Conservation (phyloP, 75 land plant species). For the Isoetes taiwanensis region DNA sequence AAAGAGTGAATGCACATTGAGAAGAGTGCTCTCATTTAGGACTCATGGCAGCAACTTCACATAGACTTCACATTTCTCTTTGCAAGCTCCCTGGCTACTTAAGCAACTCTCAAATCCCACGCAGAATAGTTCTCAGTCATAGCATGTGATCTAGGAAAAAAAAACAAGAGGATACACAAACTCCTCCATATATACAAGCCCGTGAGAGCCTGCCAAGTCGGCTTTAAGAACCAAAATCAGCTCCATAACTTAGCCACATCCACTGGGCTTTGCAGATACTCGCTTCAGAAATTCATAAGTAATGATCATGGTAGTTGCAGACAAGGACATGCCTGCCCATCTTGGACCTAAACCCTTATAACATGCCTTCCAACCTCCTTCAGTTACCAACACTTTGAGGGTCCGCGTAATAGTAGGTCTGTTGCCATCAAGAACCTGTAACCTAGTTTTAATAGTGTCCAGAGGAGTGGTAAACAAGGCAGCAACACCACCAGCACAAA, state of each 20-base stretch:
- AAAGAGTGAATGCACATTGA: too few relatives aligned
- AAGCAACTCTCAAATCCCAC: too few relatives aligned
- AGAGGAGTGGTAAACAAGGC: constrained; percentile 84
- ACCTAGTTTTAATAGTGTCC: constrained; percentile 83
- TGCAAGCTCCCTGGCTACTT: too few relatives aligned
- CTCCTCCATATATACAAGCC: too few relatives aligned
- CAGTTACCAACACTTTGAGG: constrained; percentile 43
- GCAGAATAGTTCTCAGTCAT: too few relatives aligned
- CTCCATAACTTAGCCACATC: not conserved
- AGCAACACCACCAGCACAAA: constrained; percentile 75
- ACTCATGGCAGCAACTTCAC: too few relatives aligned
- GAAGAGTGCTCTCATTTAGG: too few relatives aligned
- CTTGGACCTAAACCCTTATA: constrained; percentile 13
- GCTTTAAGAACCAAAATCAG: too few relatives aligned
- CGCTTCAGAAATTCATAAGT: constrained; percentile 16
- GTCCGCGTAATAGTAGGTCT: constrained; percentile 44
- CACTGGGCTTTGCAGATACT: constrained; percentile 7
- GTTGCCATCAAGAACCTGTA: constrained; percentile 70
- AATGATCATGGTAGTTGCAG: constrained; percentile 17
- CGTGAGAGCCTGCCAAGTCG: too few relatives aligned
- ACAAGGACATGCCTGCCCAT: constrained; percentile 15
- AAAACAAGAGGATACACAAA: too few relatives aligned
- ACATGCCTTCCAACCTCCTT: constrained; percentile 61
- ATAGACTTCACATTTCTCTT: too few relatives aligned
- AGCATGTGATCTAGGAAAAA: too few relatives aligned